Base-by-base conservation (phyloP, 176 grass and related monocot genomes). In the Typha latifolia region DNA sequence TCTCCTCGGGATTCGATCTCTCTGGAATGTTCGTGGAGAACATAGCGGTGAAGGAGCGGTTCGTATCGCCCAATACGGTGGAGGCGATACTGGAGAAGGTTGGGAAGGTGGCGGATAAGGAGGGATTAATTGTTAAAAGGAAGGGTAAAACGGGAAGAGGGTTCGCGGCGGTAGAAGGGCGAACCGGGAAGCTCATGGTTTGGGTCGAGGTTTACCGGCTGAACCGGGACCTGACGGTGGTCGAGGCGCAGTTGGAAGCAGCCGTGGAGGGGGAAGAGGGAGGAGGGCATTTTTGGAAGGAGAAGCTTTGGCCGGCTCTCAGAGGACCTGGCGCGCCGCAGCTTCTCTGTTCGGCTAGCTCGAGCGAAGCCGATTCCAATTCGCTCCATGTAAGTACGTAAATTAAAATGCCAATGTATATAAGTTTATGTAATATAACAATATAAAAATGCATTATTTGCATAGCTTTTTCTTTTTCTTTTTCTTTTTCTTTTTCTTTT, bases 201-300 rank as follows among this genome's bases (percentile, higher is more conserved):
- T 72, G 69, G 74, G 51, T 83, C 3, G 63, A 78, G 12, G 47
- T 78, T 57, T 66, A 63, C 51, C 75, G 64, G 63, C 18, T 83
- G n/a, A 68, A 77, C 23, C 12, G 61, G 21, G 68, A 77, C 12
- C 2, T 77, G 65, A 32, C 47, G 32, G 31, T 83, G 62, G 70
- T 83, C 49, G 74, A 77, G 49, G 62, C 68, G 12, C 50, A 83
- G 51, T 16, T 65, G 24, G 47, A 62, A 48, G 80, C 56, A 26
- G 68, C 22, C 12, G 32, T 37, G 12, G 74, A 37, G 2, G 15
- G 13, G 20, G 43, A 59, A 7, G 68, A 73, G 4, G 37, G 49
- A 57, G 56, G 27, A 49, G n/a, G 64, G 4, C 47, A 47, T 19
- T 72, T 83, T 62, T 83, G 74, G 80, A 72, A 66, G 66, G 34